phyloP scores from a whole-genome alignment of 1,284 basidiomycete genomes.

The Xerocomus alliaceus region DNA sequence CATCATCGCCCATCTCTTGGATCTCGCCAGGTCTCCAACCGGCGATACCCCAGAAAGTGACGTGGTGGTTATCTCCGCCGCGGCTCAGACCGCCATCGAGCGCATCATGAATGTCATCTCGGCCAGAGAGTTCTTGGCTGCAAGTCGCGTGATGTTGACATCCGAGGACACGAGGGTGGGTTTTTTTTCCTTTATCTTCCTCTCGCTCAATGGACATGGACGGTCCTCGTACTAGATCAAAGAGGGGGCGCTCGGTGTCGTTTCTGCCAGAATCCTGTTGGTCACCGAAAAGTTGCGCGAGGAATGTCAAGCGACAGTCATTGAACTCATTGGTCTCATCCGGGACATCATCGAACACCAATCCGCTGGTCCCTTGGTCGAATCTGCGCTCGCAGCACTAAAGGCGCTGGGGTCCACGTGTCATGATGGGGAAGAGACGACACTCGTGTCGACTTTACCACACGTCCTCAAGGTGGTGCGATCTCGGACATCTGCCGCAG shows the following conservation, averaged over 20 bases:
- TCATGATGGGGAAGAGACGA: conserved; percentile 68
- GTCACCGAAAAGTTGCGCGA: conserved; percentile 66
- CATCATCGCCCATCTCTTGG: conserved; percentile 33
- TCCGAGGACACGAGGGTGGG: conserved; percentile 57
- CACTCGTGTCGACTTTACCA: conserved; percentile 66
- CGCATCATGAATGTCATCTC: conserved; percentile 66
- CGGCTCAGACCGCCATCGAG: conserved; percentile 56
- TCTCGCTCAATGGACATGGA: not conserved
- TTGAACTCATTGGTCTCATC: conserved; percentile 58
- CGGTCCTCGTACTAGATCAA: conserved; percentile 54
- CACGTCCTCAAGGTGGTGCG: conserved; percentile 58
- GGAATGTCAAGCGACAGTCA: conserved; percentile 55
- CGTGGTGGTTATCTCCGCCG: conserved; percentile 52
- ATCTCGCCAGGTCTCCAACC: conserved; percentile 32
- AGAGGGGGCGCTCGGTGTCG: conserved; percentile 66
- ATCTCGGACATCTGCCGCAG: conserved; percentile 44
- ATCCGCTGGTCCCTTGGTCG: conserved; percentile 48
- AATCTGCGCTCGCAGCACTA: conserved; percentile 64
- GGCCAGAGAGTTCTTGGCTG: conserved; percentile 67
- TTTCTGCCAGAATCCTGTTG: conserved; percentile 69
- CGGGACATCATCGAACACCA: conserved; percentile 54
- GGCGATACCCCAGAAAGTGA: conserved; percentile 19
- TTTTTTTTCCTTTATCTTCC: not conserved
- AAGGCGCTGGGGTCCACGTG: conserved; percentile 64
- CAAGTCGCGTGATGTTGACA: conserved; percentile 59